Base-by-base conservation (phyloP, 192 early-diverging fungal genomes). In the Thoreauomyces humboldtii region DNA sequence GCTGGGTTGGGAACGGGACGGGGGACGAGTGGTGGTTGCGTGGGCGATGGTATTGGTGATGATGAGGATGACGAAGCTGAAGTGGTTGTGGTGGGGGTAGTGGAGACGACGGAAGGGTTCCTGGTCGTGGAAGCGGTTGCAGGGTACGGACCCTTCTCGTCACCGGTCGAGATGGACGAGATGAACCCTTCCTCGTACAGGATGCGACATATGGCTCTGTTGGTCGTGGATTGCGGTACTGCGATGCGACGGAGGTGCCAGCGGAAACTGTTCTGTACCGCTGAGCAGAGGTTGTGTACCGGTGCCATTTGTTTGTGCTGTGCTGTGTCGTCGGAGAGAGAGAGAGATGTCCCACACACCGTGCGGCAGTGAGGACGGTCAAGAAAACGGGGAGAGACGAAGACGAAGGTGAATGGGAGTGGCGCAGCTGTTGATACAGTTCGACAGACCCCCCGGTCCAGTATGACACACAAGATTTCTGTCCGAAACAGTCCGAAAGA, bases 101-200 rank as follows among this genome's bases (percentile, higher is more conserved):
- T 9, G 9, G 9, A 12, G 38, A 17, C 38, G 9, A 9, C 17
- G 38, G 38, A 17, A n/a, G n/a, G n/a, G n/a, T n/a, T n/a, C n/a
- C n/a, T n/a, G n/a, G n/a, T n/a, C 25, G 44, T 46, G 44, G 50
- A 29, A 22, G 50, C 24, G 28, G 21, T 5, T 22, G 50, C 50
- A 27, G 50, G 37, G 59, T 59, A 77, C 21, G 93, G 93, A 15
- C 86, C 86, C 29, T 83, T 48, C 62, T 87, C 83, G 56, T 92
- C 89, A 35, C 96, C 96, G 24, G 86, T 79, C 28, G 74, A 77
- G 32, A 97, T 85, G 5, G 86, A 76, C 12, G 89, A 79, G 29
- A 98, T 77, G 72, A 98, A 92, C 9, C 96, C 96, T 73, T 97
- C 91, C 58, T 86, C 81, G 78, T 92, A 94, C 24, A 98, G 87